These are phyloP conservation scores for Misopates orontium DNA, from an alignment of 257 asterid genomes.

Conservation along the genomic window DNA sequence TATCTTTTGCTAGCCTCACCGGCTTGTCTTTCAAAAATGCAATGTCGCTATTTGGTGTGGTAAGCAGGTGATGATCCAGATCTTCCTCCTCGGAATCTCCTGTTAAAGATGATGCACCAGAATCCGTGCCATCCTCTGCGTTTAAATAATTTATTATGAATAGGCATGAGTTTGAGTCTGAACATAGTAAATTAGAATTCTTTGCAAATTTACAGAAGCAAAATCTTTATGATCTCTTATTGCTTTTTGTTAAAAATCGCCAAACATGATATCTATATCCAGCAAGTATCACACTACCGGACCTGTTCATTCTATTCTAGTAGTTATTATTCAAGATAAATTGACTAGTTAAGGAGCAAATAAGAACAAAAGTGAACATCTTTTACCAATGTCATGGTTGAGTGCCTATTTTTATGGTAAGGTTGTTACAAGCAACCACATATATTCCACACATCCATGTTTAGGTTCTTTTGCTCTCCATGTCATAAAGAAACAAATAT, in stretches of 20 bases:
- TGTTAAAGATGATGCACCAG: slow-evolving; percentile 43
- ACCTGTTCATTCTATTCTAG: background rate
- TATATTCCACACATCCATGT: slow-evolving; percentile 5
- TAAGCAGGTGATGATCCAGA: slow-evolving; percentile 65
- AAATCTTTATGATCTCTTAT: background rate
- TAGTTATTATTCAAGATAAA: background rate
- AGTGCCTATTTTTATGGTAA: background rate
- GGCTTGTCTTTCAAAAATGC: slow-evolving; percentile 80
- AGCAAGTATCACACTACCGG: background rate
- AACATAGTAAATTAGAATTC: background rate
- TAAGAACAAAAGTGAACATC: background rate
- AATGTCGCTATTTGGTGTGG: slow-evolving; percentile 56
- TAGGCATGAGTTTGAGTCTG: background rate
- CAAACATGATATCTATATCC: background rate
- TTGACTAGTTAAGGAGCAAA: background rate
- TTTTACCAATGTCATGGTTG: background rate
- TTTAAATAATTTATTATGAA: background rate
- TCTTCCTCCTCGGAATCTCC: slow-evolving; percentile 64
- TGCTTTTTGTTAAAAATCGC: background rate
- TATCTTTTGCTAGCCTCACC: slow-evolving; percentile 71
- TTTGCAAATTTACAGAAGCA: background rate
- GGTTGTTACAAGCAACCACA: slow-evolving; percentile 4
- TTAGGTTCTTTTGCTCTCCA: background rate
- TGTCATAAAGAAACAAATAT: background rate
- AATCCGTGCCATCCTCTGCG: slow-evolving; percentile 57